Conservation (phyloP, 345 rosid species). For the Leavenworthia alabamica region DNA sequence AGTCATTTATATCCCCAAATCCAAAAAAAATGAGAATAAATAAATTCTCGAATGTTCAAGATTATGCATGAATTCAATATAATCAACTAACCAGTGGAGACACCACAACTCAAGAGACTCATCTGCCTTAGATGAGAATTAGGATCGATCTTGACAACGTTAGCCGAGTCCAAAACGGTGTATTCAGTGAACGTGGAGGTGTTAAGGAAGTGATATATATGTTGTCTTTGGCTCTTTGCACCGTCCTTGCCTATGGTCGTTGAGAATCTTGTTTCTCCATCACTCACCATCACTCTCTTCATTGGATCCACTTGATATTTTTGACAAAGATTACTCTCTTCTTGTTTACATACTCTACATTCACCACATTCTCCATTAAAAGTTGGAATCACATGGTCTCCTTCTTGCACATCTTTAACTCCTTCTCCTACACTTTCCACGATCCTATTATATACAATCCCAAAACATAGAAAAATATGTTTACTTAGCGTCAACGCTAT, state of each 20-base stretch:
- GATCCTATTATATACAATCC: constrained; percentile 26
- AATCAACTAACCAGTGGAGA: constrained; percentile 59
- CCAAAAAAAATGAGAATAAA: too few relatives aligned
- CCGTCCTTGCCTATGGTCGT: constrained; percentile 36
- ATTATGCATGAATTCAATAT: too few relatives aligned
- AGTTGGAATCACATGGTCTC: constrained; percentile 59
- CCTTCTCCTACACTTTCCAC: constrained; percentile 71
- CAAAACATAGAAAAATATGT: background rate
- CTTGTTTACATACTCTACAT: constrained; percentile 41
- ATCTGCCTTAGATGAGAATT: constrained; percentile 45
- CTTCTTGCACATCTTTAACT: constrained; percentile 45
- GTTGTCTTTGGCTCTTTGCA: constrained; percentile 30
- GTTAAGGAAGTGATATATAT: constrained; percentile 51
- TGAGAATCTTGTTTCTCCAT: constrained; percentile 52
- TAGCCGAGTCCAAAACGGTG: constrained; percentile 56
- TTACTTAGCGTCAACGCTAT: background rate
- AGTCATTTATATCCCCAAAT: too few relatives aligned
- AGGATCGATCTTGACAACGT: constrained; percentile 46
- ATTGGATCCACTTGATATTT: constrained; percentile 43
- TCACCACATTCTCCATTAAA: constrained; percentile 71
- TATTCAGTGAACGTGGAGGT: constrained; percentile 65
- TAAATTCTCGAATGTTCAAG: too few relatives aligned
- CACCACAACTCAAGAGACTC: constrained; percentile 62
- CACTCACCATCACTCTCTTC: constrained; percentile 48
- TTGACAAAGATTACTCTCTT: constrained; percentile 44